These are phyloP conservation scores for Blastocystis sp. DNA, from an alignment of 352 stramenopile species.

Conservation along the genomic window DNA sequence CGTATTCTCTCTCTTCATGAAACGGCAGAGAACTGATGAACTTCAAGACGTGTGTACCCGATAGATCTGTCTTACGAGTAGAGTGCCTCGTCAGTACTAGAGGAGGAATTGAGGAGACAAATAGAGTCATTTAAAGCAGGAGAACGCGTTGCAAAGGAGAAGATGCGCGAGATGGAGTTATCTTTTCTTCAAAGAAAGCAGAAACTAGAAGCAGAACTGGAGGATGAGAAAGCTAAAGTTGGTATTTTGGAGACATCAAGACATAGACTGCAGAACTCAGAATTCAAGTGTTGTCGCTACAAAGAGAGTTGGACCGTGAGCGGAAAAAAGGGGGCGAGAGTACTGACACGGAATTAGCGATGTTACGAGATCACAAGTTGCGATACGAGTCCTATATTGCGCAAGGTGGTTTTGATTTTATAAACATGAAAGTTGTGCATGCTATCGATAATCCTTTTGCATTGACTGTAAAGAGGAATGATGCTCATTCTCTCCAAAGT, in stretches of 20 bases:
- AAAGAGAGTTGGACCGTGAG: background rate
- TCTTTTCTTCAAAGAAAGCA: background rate
- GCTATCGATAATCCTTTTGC: background rate
- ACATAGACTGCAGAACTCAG: conserved; percentile 27
- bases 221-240: background rate
- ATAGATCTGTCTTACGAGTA: background rate
- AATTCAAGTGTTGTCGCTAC: conserved; percentile 4
- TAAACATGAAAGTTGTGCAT: background rate
- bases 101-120: conserved; percentile 16
- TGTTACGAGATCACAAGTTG: background rate
- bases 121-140: conserved; percentile 33
- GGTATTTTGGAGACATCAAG: background rate
- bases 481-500: no score
- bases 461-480: background rate
- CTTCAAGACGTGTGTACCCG: background rate
- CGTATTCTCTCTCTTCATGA: background rate
- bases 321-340: background rate
- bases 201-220: background rate
- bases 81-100: background rate
- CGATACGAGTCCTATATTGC: background rate
- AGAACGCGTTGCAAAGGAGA: conserved; percentile 21
- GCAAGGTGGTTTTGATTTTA: background rate
- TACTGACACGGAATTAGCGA: background rate
- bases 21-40: background rate
- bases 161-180: background rate